These are phyloP conservation scores for Tuber magnatum DNA, from an alignment of 495 filamentous ascomycete species.

Conservation along the genomic window DNA sequence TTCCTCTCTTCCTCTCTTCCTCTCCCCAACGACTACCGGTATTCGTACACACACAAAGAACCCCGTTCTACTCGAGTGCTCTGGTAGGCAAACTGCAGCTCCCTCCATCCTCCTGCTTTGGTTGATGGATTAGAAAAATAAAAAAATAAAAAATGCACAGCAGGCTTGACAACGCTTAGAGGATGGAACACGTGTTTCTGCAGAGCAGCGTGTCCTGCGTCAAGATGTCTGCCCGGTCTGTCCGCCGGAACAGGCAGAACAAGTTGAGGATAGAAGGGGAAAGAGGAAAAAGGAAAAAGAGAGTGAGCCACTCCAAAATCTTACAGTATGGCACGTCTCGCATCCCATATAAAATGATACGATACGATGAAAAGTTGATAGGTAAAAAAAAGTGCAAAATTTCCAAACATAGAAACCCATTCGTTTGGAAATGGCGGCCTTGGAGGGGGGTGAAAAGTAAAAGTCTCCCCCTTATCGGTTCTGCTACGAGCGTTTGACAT, in stretches of 20 bases:
- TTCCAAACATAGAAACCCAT: neutral
- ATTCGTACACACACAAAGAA: neutral
- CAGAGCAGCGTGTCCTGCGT: conserved; percentile 33
- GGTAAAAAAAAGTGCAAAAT: neutral
- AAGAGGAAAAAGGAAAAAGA: neutral
- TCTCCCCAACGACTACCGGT: neutral
- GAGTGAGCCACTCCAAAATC: neutral
- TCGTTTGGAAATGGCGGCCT: neutral
- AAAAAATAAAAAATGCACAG: conserved; percentile 29
- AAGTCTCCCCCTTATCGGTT: neutral
- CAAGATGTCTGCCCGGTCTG: neutral
- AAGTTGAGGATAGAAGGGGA: neutral
- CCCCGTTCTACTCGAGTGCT: neutral
- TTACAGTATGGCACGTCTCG: neutral
- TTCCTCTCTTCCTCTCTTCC: no score
- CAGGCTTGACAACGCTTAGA: conserved; percentile 26
- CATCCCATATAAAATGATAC: neutral
- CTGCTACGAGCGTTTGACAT: neutral
- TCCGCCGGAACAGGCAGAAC: neutral
- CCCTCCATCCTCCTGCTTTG: neutral
- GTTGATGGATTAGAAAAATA: neutral
- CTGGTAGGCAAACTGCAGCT: neutral
- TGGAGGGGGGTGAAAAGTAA: neutral
- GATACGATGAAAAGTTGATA: neutral
- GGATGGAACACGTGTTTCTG: conserved; percentile 37